Evolutionary conservation across 306 rosid species (phyloP), one percentile per base, ranked within the genome.

Genomic region (Canavalia gladiata): DNA sequence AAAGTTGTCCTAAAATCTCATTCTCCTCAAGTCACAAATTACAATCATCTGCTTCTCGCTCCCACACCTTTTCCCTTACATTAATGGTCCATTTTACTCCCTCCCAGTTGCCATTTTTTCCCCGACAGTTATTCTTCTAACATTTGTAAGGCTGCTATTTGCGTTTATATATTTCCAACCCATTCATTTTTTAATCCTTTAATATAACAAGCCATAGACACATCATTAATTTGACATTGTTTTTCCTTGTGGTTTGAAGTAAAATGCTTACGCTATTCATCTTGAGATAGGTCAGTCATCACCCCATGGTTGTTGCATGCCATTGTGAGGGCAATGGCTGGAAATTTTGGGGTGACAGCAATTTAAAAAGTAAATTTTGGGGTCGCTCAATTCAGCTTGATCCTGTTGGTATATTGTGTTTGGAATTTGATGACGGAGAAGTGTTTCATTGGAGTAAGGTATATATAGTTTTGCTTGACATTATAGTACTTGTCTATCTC

Each of bases 331-430:
- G 99, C 25, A 83, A 8, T 45, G 96, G 97, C 39, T 95, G 99
- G 99, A 95, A 88, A 87, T 91, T 95, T 80, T 91, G 91, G 94
- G 99, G 91, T 12, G 99, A 95, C 67, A 90, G 89, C 86, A 92
- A 84, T 62, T 83, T 95, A 77, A 95, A 88, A 87, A 95, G 96
- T 78, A 95, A 93, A 88, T 95, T 95, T 83, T 93, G 96, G 97
- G 98, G 99, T 70, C 96, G 98, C 54, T 93, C 99, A 33, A 93
- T 95, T 84, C 99, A 95, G 85, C 89, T 93, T 75, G 99, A 95
- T 84, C 99, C 99, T 77, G 85, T 91, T 84, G 99, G 99, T 69
- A 11, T 85, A 49, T 87, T 95, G 84, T 91, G 90, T 35, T 56
- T 95, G 81, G 94, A 95, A 73, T 93, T 95, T 88, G 99, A 91